Base-by-base conservation (phyloP, 2,329 filamentous ascomycete genomes). In the Diaporthe amygdali region DNA sequence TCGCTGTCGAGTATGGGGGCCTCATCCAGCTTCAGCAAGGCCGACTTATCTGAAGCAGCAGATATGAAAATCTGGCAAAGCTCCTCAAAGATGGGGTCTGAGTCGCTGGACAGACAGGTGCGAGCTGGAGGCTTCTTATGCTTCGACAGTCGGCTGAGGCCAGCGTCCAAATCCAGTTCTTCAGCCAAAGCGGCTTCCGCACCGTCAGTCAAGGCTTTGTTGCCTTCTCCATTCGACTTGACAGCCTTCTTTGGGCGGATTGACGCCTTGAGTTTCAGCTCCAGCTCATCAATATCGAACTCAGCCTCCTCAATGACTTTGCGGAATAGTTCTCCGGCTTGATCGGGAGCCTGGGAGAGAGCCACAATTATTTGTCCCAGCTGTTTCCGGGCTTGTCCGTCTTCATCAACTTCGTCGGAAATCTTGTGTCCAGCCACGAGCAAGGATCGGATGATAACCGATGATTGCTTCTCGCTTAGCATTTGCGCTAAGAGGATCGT, bases 271-370 rank as follows among this genome's bases (percentile, higher is more conserved):
- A 97, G 85, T 75, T 90, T 92, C 82, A 94, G 87, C 81, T 96
- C 93, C 22, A 96, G 82, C 59, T 91, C 88, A 72, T 94, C 90
- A 54, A 96, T 88, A 76, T 96, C 92, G 72, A 94, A 87, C 15
- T 91, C 88, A 9, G 90, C 88, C 49, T 92, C 89, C 44, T 90
- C 85, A 46, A 96, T 87, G 5, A 91, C 88, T n/a, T 86, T 86
- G 72, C 90, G 87, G 70, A 96, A 89, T n/a, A 91, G 84, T 32
- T 88, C 85, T 15, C 90, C 91, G 27, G 89, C 83, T 47, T 86
- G 85, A 37, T 87, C 88, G 10, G 87, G 85, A 47, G 85, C 83
- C 73, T 91, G 90, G 5, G 89, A 91, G 67, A 95, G 85, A 6
- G 84, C 83, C 64, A 94, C 91, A n/a, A 96, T 83, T 2, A 90